Evolutionary conservation across 2,329 filamentous ascomycete species (phyloP).

Genomic region (Beauveria varroae): DNA sequence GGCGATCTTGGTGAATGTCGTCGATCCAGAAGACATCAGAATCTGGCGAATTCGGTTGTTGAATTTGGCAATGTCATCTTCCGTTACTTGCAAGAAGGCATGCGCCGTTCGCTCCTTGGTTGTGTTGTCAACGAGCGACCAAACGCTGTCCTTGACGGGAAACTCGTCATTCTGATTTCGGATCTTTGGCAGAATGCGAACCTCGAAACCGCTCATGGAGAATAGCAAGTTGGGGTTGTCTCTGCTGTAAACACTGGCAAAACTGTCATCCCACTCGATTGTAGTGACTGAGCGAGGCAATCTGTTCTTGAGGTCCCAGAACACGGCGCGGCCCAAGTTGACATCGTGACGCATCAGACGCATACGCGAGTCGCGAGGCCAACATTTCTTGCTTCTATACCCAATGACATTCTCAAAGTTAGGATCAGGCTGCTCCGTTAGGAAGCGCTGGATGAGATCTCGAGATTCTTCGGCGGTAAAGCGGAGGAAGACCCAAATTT

Average conservation of each 20-base stretch:
- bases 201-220: constrained; percentile 97
- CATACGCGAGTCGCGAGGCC: constrained; percentile 97
- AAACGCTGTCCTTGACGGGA: constrained; percentile 94
- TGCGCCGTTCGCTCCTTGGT: constrained; percentile 96
- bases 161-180: constrained; percentile 96
- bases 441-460: constrained; percentile 92
- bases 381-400: constrained; percentile 99
- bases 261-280: constrained; percentile 98
- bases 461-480: constrained; percentile 92
- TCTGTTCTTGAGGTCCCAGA: constrained; percentile 98
- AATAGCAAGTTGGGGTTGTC: constrained; percentile 97
- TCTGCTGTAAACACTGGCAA: constrained; percentile 93
- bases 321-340: constrained; percentile 92
- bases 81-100: constrained; percentile 94
- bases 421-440: constrained; percentile 95
- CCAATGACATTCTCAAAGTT: constrained; percentile 99
- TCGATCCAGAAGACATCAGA: constrained; percentile 98
- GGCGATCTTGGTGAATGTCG: constrained; percentile 98
- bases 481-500: constrained; percentile 95
- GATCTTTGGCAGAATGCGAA: constrained; percentile 90
- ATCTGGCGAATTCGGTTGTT: constrained; percentile 98
- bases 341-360: constrained; percentile 97
- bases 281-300: constrained; percentile 91
- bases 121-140: constrained; percentile 93
- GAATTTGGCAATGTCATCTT: constrained; percentile 97